Evolutionary conservation across 208 protist species (phyloP).

Genomic region (Wallacemonas collosoma): DNA sequence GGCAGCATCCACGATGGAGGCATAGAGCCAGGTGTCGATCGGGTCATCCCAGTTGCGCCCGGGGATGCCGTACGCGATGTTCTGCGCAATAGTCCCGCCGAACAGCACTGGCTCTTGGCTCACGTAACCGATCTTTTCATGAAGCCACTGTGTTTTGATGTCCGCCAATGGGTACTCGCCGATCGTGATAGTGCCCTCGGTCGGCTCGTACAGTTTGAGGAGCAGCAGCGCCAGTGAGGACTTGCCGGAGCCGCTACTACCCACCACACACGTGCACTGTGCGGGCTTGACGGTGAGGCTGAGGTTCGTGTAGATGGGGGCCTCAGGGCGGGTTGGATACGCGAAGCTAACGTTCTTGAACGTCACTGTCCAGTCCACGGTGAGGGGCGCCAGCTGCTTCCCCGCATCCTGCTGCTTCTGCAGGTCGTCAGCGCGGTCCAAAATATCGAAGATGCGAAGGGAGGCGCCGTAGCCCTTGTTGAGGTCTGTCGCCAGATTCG

Average conservation of each 20-base stretch:
- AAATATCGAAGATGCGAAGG: slow-evolving; percentile 77
- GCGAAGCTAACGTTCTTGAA: slow-evolving; percentile 77
- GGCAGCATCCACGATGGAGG: slow-evolving; percentile 62
- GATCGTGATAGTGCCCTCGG: slow-evolving; percentile 54
- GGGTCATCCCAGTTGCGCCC: slow-evolving; percentile 78
- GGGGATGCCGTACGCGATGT: slow-evolving; percentile 84
- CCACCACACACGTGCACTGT: slow-evolving; percentile 81
- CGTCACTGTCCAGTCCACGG: slow-evolving; percentile 60
- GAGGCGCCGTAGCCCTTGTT: slow-evolving; percentile 89
- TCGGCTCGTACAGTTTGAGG: slow-evolving; percentile 84
- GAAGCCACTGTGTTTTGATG: slow-evolving; percentile 74
- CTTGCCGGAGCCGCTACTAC: slow-evolving; percentile 84
- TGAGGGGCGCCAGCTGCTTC: slow-evolving; percentile 46
- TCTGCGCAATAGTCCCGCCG: slow-evolving; percentile 84
- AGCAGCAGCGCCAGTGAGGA: slow-evolving; percentile 83
- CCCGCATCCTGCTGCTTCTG: slow-evolving; percentile 34
- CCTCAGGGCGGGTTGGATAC: slow-evolving; percentile 87
- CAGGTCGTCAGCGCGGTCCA: slow-evolving; percentile 63
- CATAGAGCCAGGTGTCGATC: slow-evolving; percentile 76
- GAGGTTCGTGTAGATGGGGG: slow-evolving; percentile 64
- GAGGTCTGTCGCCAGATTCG: slow-evolving; percentile 80
- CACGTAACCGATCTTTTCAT: slow-evolving; percentile 79
- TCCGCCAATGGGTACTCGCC: slow-evolving; percentile 64
- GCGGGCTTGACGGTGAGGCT: slow-evolving; percentile 68
- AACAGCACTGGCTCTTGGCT: slow-evolving; percentile 89